phyloP scores from a whole-genome alignment of 2,329 filamentous ascomycete species.

The Talaromyces funiculosus region DNA sequence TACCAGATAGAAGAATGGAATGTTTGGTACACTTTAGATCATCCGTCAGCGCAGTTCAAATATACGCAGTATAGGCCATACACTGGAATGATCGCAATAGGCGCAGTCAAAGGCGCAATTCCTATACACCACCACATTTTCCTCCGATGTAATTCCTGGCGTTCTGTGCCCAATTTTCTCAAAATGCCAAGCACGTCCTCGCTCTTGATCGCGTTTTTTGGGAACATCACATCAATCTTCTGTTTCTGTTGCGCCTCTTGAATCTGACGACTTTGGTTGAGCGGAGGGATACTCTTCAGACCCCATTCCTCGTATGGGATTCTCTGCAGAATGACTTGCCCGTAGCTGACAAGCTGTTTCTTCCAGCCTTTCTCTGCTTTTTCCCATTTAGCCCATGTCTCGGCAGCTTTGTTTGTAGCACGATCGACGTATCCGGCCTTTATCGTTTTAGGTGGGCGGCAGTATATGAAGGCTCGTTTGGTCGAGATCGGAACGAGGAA shows the following conservation, averaged over 20 bases:
- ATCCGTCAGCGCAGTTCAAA: not conserved
- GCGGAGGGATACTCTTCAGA: constrained; percentile 83
- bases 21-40: constrained; percentile 69
- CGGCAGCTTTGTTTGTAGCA: constrained; percentile 63
- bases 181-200: constrained; percentile 62
- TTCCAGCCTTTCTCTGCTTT: constrained; percentile 81
- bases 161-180: constrained; percentile 67
- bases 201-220: constrained; percentile 61
- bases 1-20: constrained; percentile 93
- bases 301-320: constrained; percentile 98
- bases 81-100: constrained; percentile 80
- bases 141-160: constrained; percentile 69
- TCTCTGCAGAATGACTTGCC: constrained; percentile 75
- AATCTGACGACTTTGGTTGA: constrained; percentile 60
- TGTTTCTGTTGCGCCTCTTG: constrained; percentile 62
- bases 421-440: constrained; percentile 56
- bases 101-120: constrained; percentile 75
- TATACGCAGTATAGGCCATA: constrained; percentile 36
- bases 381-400: constrained; percentile 83
- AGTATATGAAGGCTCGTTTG: constrained; percentile 84
- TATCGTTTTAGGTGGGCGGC: constrained; percentile 55
- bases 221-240: constrained; percentile 64
- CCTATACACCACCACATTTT: constrained; percentile 75
- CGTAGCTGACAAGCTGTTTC: constrained; percentile 75
- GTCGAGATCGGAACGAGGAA: constrained; percentile 92